phyloP scores from a whole-genome alignment of 371 early-diverging fungal genomes.

The Mortierella sp. region DNA sequence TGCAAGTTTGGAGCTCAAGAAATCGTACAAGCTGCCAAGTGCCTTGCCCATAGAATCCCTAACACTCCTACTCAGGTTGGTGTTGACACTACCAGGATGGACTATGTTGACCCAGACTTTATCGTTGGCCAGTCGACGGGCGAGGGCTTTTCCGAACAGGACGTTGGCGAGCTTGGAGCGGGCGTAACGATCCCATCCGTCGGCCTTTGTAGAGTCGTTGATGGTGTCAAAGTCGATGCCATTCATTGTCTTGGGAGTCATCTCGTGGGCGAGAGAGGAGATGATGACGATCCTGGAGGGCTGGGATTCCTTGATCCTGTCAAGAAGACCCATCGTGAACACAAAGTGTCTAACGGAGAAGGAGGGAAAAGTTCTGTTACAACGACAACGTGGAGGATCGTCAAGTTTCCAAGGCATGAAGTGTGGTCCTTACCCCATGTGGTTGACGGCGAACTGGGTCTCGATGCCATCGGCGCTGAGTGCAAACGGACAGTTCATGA shows the following conservation, averaged over 20 bases:
- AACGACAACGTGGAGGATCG: background rate
- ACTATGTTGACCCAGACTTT: constrained; percentile 71
- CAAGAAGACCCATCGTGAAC: constrained; percentile 71
- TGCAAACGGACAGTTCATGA: constrained; percentile 76
- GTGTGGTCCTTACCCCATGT: constrained; percentile 64
- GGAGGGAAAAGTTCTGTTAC: constrained; percentile 17
- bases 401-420: background rate
- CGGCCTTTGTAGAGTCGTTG: constrained; percentile 53
- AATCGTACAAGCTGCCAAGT: constrained; percentile 2
- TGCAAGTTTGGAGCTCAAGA: constrained; percentile 31
- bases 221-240: constrained; percentile 58
- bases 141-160: constrained; percentile 69
- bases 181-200: constrained; percentile 59
- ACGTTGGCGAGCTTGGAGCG: constrained; percentile 77
- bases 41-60: background rate
- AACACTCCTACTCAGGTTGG: constrained; percentile 8
- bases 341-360: constrained; percentile 64
- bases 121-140: constrained; percentile 59
- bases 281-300: constrained; percentile 66
- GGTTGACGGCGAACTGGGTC: constrained; percentile 83
- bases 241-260: constrained; percentile 4
- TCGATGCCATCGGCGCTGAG: constrained; percentile 80
- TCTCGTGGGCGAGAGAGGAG: constrained; percentile 59
- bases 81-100: constrained; percentile 78
- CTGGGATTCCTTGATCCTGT: constrained; percentile 63